Percentiles rank a stretch among this genome's conserved stretches.
phyloP scores from a whole-genome alignment of 129 eudicot genomes.

The Chrysanthemum makinoi region DNA sequence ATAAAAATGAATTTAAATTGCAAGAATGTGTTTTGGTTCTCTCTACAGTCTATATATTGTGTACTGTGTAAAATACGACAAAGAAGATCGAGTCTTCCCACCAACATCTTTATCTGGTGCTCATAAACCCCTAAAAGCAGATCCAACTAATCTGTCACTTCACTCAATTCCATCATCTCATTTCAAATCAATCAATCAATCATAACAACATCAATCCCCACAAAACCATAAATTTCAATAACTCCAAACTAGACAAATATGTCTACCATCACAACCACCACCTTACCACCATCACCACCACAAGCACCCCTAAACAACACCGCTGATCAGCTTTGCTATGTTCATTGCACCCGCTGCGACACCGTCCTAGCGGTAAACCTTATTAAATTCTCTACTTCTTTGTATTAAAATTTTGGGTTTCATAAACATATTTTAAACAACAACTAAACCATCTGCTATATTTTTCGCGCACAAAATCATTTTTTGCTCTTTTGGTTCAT shows the following conservation, averaged over 20 bases:
- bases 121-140: slow-evolving; percentile 27
- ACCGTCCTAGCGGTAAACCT: slow-evolving; percentile 50
- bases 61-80: slow-evolving; percentile 1
- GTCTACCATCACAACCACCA: slow-evolving; percentile 33
- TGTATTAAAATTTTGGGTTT: too few species aligned
- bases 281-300: slow-evolving; percentile 38
- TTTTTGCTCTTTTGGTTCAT: too few species aligned
- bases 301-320: slow-evolving; percentile 14
- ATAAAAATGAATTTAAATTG: too few species aligned
- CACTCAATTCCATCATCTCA: slow-evolving; percentile 19
- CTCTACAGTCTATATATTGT: too few species aligned
- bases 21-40: too few species aligned
- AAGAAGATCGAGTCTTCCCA: slow-evolving; percentile 4
- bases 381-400: neutral
- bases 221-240: slow-evolving; percentile 1
- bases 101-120: slow-evolving; percentile 23
- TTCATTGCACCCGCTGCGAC: slow-evolving; percentile 56
- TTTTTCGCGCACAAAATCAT: too few species aligned
- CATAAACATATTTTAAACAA: too few species aligned
- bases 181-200: slow-evolving; percentile 38
- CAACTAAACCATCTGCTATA: too few species aligned
- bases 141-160: slow-evolving; percentile 31
- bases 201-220: slow-evolving; percentile 20
- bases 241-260: slow-evolving; percentile 20
- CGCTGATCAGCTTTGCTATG: slow-evolving; percentile 59